Percentiles rank a stretch among this genome's conserved stretches.
Evolutionary conservation across 352 stramenopile genomes (phyloP).

Genomic region (Phytophthora melonis): DNA sequence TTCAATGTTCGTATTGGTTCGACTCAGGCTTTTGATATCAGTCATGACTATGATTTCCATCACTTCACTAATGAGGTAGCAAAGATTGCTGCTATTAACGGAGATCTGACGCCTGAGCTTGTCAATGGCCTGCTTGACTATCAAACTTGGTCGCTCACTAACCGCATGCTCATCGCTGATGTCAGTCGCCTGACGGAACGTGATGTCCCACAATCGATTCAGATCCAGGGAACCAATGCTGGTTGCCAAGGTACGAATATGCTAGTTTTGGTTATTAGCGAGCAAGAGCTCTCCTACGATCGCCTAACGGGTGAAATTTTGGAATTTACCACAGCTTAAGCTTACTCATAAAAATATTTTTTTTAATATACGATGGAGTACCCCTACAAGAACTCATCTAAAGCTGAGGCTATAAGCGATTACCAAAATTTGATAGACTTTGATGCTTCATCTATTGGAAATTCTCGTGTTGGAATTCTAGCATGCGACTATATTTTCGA

Average conservation of each 20-base stretch:
- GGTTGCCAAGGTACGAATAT: conserved; percentile 28
- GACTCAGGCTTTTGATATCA: conserved; percentile 26
- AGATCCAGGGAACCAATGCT: conserved; percentile 27
- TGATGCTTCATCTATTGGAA: neutral
- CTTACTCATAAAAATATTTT: conserved; percentile 8
- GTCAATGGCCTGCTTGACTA: conserved; percentile 39
- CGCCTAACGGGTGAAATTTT: conserved; percentile 25
- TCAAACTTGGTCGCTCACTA: conserved; percentile 23
- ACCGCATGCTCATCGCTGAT: conserved; percentile 33
- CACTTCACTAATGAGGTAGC: conserved; percentile 24
- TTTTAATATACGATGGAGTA: neutral
- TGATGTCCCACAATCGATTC: conserved; percentile 31
- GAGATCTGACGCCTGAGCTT: conserved; percentile 26
- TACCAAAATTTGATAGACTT: neutral
- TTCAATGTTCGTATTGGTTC: conserved; percentile 21
- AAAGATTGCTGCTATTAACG: conserved; percentile 36
- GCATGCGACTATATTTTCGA: conserved; percentile 1
- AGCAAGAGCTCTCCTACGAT: conserved; percentile 13
- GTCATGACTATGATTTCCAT: conserved; percentile 33
- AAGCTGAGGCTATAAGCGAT: conserved; percentile 4
- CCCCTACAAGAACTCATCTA: neutral
- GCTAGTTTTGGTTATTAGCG: conserved; percentile 27
- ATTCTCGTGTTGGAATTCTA: neutral
- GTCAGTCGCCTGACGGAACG: conserved; percentile 15
- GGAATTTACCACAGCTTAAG: neutral